Evolutionary conservation across 2,329 filamentous ascomycete genomes (phyloP), one percentile per base, ranked within the genome.

Genomic region (Malbranchea cinnamomea): DNA sequence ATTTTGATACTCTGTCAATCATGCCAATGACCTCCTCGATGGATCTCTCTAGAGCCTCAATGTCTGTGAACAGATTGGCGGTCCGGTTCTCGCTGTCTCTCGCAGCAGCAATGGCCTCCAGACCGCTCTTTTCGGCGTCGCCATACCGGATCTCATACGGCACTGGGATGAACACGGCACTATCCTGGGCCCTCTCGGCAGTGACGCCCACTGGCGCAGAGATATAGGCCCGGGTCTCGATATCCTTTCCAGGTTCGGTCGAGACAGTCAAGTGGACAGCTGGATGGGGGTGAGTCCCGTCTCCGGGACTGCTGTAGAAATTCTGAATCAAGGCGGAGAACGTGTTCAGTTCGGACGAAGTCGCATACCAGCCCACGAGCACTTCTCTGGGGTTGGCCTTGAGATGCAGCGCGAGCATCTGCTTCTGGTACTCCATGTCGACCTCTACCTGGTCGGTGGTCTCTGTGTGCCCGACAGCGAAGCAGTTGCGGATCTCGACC

Each of bases 351-450:
- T 95, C 87, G 56, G 82, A 78, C 51, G 80, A 85, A 28, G 89
- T 98, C 40, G 89, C 92, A 64, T 98, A 98, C 89, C 89, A 98
- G 50, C 89, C 89, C 38, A 98, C 78, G 35, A 98, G 72, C 32
- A 84, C 74, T 61, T 98, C 89, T 59, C 84, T 82, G 29, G 89
- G 89, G 57, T 84, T 80, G 34, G 85, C 87, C 62, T 87, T 87
- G 45, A 95, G 74, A 56, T 93, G 87, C 46, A 98, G 67, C 36
- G 81, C 78, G 35, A 95, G 76, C 89, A 98, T 98, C 59, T 87
- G 85, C 72, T 95, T 95, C 65, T 98, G 89, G 62, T 95, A 98
- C 62, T 98, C 89, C 70, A 98, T 92, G 56, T 98, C 89, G 41
- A 98, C 89, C 62, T 98, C 89, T 49, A 98, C 89, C 62, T 98